Evolutionary conservation across 2,329 filamentous ascomycete genomes (phyloP), one percentile per base, ranked within the genome.

Genomic region (Neodidymelliopsis sp.): DNA sequence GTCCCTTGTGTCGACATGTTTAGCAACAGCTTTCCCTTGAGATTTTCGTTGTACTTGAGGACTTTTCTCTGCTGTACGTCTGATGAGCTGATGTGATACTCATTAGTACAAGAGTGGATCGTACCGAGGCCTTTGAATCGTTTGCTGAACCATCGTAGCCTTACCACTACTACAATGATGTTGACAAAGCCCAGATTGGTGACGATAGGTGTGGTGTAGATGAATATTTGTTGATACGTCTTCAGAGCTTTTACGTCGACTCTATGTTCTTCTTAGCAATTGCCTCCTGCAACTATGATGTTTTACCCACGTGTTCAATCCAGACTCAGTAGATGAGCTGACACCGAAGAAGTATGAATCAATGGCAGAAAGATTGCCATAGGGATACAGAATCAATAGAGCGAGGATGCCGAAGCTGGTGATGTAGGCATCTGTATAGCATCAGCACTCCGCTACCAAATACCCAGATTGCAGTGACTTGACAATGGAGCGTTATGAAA

Each of bases 311-410:
- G 77, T 75, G 53, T 81, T 81, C 18, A 82, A 62, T 0, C 80
- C 80, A 0, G 79, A 80, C 54, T 79, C 77, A 4, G 79, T 82
- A 1, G 76, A 76, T 2, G 73, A 72, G 57, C 78, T 81, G 49
- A 72, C 74, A 12, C 78, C 78, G 27, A 81, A 77, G 62, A 81
- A 79, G 60, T 76, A 80, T 16, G 77, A 73, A 66, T 82, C 79
- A 15, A 80, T 66, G 0, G 74, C 74, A 3, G 54, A 52, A 4
- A 78, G 34, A 43, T 78, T 78, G 20, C 74, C 74, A 37, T 70
- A 63, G 1, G 73, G 73, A 31, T 67, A 72, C 15, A 78, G 52
- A 31, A 77, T 57, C 20, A 71, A 53, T 34, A 76, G 49, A 13
- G 64, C 68, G 12, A 76, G 35, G 24, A 77, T 56, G 15, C 69